Evolutionary conservation across 345 rosid species (phyloP).

Genomic region (Syzygium aqueum): DNA sequence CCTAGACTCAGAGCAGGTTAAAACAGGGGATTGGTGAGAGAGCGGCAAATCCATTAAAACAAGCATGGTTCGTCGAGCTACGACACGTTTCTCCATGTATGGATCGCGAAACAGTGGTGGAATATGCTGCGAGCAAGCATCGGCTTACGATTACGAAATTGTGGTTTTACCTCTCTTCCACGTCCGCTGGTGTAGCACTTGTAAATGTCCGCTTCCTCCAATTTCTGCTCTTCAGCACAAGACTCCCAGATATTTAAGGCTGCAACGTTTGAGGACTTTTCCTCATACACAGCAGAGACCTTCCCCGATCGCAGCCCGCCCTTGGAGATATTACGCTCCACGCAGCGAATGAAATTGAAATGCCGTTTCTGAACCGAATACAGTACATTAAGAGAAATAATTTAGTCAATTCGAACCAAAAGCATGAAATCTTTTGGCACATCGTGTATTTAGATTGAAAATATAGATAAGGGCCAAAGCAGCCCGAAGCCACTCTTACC

Average conservation of each 20-base stretch:
- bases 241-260: slow-evolving; percentile 9
- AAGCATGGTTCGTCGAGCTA: background rate
- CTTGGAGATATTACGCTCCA: slow-evolving; percentile 2
- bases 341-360: slow-evolving; percentile 30
- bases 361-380: slow-evolving; percentile 22
- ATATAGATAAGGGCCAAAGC: background rate
- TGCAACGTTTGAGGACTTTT: background rate
- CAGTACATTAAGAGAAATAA: background rate
- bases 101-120: background rate
- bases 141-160: background rate
- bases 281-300: background rate
- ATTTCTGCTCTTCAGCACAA: slow-evolving; percentile 6
- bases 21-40: background rate
- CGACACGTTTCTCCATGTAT: background rate
- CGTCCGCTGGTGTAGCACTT: slow-evolving; percentile 26
- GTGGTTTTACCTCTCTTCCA: slow-evolving; percentile 23
- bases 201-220: slow-evolving; percentile 13
- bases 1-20: no score
- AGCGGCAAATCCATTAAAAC: background rate
- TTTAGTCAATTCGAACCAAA: background rate
- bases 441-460: background rate
- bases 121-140: background rate
- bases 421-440: background rate
- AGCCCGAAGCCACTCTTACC: background rate
- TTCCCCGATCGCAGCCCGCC: background rate